A percentile compares a stretch with the other conserved stretches of the same genome.
These are phyloP conservation scores for Chlorociboria aeruginascens DNA, from an alignment of 495 filamentous ascomycete genomes.

Conservation along the genomic window DNA sequence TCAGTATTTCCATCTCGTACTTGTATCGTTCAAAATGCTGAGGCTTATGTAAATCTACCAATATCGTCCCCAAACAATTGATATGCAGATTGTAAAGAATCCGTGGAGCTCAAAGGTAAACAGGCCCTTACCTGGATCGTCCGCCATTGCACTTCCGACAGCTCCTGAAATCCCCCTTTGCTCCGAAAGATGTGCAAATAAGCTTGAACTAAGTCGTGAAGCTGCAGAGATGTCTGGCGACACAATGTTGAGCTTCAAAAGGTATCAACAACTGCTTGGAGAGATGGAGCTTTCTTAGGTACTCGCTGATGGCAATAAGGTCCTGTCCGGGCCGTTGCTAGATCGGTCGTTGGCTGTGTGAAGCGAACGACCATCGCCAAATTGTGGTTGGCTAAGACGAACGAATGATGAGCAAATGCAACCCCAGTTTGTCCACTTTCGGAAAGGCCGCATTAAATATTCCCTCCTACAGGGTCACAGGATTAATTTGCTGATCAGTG, in stretches of 20 bases:
- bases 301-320: neutral
- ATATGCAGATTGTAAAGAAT: neutral
- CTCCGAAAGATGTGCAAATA: neutral
- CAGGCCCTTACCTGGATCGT: slow-evolving; percentile 22
- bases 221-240: slow-evolving; percentile 5
- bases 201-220: slow-evolving; percentile 3
- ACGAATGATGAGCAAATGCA: neutral
- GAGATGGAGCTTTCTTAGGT: too few species aligned
- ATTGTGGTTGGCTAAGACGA: slow-evolving; percentile 1
- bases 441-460: neutral
- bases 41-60: neutral
- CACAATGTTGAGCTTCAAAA: neutral
- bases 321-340: neutral
- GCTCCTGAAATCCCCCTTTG: neutral
- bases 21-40: neutral
- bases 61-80: neutral
- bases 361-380: neutral
- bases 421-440: neutral
- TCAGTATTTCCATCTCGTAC: neutral
- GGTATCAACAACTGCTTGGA: neutral
- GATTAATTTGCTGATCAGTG: too few species aligned
- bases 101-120: slow-evolving; percentile 3
- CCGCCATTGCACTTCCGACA: slow-evolving; percentile 17
- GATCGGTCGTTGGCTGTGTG: neutral
- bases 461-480: too few species aligned